Percentiles rank a stretch among this genome's conserved stretches.
These are phyloP conservation scores for Mychonastes homosphaera DNA, from an alignment of 139 green algal genomes.

Conservation along the genomic window DNA sequence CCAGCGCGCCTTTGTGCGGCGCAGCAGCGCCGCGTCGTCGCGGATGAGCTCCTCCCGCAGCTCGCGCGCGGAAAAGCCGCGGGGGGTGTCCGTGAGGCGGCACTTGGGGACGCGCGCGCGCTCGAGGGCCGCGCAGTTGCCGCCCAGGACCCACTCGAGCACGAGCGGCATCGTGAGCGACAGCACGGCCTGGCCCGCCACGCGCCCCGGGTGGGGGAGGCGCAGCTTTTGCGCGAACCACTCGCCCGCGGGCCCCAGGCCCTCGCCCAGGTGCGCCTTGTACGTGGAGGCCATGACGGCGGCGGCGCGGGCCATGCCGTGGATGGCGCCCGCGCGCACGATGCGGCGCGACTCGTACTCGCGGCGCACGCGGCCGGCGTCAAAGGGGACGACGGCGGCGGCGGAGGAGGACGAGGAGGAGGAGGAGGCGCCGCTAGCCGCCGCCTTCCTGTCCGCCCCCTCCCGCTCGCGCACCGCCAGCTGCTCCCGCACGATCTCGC, in stretches of 20 bases:
- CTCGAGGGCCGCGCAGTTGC: slow-evolving; percentile 48
- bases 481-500: slow-evolving; percentile 31
- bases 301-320: slow-evolving; percentile 83
- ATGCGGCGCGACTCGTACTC: slow-evolving; percentile 57
- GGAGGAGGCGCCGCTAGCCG: not conserved
- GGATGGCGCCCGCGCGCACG: slow-evolving; percentile 66
- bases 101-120: slow-evolving; percentile 5
- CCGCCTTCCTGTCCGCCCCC: not conserved
- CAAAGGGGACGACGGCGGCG: slow-evolving; percentile 6
- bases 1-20: slow-evolving; percentile 54
- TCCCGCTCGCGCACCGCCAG: slow-evolving; percentile 8
- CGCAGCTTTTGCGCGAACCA: slow-evolving; percentile 46
- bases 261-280: slow-evolving; percentile 77
- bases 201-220: slow-evolving; percentile 90
- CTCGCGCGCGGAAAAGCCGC: slow-evolving; percentile 49
- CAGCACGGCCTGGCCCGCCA: slow-evolving; percentile 58
- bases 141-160: slow-evolving; percentile 74
- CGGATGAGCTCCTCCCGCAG: slow-evolving; percentile 52
- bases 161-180: slow-evolving; percentile 68
- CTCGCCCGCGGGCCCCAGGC: slow-evolving; percentile 63
- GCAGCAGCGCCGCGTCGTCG: slow-evolving; percentile 53
- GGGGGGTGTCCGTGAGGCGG: slow-evolving; percentile 24
- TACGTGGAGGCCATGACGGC: slow-evolving; percentile 73
- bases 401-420: not conserved
- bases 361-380: slow-evolving; percentile 22